Percentiles rank a stretch among this genome's conserved stretches.
Conservation (phyloP, 1,284 basidiomycete species). For the Boletus smithii region DNA sequence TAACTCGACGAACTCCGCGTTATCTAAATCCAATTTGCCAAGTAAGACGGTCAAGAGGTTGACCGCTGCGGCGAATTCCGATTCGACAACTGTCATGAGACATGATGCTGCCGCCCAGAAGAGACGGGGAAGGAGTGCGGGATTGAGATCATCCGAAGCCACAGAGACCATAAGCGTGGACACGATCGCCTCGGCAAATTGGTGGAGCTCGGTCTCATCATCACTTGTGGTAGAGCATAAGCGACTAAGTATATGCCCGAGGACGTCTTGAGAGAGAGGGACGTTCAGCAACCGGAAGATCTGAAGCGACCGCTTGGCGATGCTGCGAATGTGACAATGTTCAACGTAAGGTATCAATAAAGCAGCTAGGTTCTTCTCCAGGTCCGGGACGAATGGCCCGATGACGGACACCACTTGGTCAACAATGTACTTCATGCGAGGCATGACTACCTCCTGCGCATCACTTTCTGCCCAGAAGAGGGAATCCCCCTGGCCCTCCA, state of each 20-base stretch:
- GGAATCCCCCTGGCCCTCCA: constrained; percentile 58
- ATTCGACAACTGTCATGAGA: constrained; percentile 79
- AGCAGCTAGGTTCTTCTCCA: constrained; percentile 79
- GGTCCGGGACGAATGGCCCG: constrained; percentile 61
- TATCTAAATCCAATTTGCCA: constrained; percentile 71
- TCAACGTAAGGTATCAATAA: constrained; percentile 85
- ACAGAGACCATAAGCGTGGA: constrained; percentile 73
- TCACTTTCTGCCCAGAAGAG: constrained; percentile 79
- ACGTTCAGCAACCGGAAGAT: constrained; percentile 86
- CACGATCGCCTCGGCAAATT: constrained; percentile 83
- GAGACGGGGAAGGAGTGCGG: constrained; percentile 71
- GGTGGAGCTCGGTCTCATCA: constrained; percentile 65
- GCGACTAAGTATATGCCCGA: constrained; percentile 80
- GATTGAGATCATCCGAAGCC: constrained; percentile 54
- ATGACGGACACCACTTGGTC: constrained; percentile 67
- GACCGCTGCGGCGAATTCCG: constrained; percentile 74
- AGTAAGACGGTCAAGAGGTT: constrained; percentile 69
- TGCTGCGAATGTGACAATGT: constrained; percentile 79
- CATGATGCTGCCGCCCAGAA: constrained; percentile 88
- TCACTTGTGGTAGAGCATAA: constrained; percentile 84
- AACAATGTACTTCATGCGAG: constrained; percentile 70
- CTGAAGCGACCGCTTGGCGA: constrained; percentile 88
- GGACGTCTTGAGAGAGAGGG: constrained; percentile 65
- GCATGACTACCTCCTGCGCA: constrained; percentile 46
- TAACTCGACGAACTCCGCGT: constrained; percentile 58